Evolutionary conservation across 805 yeast species (phyloP).

Genomic region (Ogataea paraovalis): DNA sequence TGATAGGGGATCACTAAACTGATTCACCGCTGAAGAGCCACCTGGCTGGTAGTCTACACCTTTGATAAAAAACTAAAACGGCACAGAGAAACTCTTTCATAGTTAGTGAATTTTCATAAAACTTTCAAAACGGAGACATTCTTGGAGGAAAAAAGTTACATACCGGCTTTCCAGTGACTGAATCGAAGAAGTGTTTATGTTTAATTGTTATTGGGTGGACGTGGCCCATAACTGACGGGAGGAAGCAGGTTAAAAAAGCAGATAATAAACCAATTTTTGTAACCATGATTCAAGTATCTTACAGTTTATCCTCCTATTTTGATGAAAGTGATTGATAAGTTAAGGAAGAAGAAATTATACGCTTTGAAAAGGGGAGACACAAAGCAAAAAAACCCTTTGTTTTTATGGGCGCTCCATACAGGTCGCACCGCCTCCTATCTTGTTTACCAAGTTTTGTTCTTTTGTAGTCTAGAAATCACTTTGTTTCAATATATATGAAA

Average conservation of each 20-base stretch:
- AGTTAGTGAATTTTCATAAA: not conserved
- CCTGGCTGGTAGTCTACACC: slow-evolving; percentile 98
- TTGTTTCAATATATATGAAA: not conserved
- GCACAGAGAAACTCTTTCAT: not conserved
- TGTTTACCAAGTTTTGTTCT: not conserved
- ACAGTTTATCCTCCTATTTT: not conserved
- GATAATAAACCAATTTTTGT: slow-evolving; percentile 2
- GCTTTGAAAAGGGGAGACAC: not conserved
- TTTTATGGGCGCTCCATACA: not conserved
- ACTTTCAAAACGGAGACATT: no score
- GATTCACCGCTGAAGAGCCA: slow-evolving; percentile 75
- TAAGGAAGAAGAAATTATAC: not conserved
- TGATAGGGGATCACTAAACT: slow-evolving; percentile 66
- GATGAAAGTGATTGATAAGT: not conserved
- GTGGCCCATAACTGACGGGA: slow-evolving; percentile 9
- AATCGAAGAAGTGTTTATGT: slow-evolving; percentile 72
- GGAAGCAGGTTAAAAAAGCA: slow-evolving; percentile 2
- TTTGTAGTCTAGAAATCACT: not conserved
- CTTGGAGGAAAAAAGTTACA: no score
- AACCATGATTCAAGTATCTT: slow-evolving; percentile 1
- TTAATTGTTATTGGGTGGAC: slow-evolving; percentile 60
- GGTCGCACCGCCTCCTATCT: not conserved
- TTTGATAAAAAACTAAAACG: slow-evolving; percentile 58
- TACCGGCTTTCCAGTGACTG: slow-evolving; percentile 71
- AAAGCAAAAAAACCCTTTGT: not conserved